Base-by-base conservation (phyloP, 306 rosid genomes). In the Trifolium pratense region DNA sequence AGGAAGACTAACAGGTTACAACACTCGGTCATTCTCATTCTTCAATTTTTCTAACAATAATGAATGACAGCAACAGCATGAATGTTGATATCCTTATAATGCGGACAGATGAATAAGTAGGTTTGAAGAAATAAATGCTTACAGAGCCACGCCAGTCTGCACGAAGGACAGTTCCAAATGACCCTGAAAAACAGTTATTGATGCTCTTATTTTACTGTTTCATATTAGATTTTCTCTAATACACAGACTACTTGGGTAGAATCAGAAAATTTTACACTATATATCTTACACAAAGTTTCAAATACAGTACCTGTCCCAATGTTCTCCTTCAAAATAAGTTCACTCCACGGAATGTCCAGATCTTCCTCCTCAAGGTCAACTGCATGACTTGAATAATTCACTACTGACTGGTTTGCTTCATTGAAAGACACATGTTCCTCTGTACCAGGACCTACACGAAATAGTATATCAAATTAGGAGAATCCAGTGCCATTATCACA, bases 111-210 rank as follows among this genome's bases (percentile, higher is more conserved):
- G 34, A 79, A 68, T 63, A 14, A 29, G 46, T 37, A 45, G 39
- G 75, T 56, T 40, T 34, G 52, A 63, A 73, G 65, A 46, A 69
- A 40, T 10, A 76, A 59, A 77, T 74, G 76, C 94, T 89, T 90
- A 93, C 98, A 7, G 89, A 93, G 77, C 97, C 97, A 81, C 85
- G 92, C 98, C 98, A 93, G 72, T 91, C 97, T 9, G 98, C 98
- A 26, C 84, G 92, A 77, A 86, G 90, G 69, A 93, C 98, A 57
- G 92, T 89, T 82, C 98, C 97, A 78, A 91, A 91, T 42, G 98
- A 93, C 71, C 97, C 98, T 93, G 94, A 77, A 86, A 89, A 82
- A 75, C 78, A 75, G 80, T 25, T 66, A 76, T 48, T 20, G 40
- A 40, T 52, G 59, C 55, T 23, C 57, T 58, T 39, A 37, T 63